A percentile compares a stretch with the other conserved stretches of the same genome.
Conservation (phyloP, 2,329 filamentous ascomycete genomes). For the Paraconiothyrium sp. region DNA sequence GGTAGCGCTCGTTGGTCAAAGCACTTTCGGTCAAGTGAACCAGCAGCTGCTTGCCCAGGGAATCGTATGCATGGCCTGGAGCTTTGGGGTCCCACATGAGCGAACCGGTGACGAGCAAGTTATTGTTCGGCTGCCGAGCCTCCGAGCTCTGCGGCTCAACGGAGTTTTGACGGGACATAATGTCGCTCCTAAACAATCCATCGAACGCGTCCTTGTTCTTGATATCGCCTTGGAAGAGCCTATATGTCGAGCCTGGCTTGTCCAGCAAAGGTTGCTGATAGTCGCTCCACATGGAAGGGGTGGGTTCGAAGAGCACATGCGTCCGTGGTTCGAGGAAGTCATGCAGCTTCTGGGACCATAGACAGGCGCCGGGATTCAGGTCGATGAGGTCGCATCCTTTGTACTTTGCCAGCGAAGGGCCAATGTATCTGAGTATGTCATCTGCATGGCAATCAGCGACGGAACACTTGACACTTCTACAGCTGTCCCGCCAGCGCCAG, state of each 20-base stretch:
- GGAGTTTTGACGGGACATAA: slow-evolving; percentile 65
- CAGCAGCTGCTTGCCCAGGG: slow-evolving; percentile 66
- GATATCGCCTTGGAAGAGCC: slow-evolving; percentile 49
- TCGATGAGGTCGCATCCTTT: slow-evolving; percentile 86
- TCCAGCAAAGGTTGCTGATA: slow-evolving; percentile 64
- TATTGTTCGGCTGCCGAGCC: slow-evolving; percentile 69
- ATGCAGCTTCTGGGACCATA: slow-evolving; percentile 83
- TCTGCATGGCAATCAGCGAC: slow-evolving; percentile 56
- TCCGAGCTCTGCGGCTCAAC: slow-evolving; percentile 51
- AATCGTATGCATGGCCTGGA: slow-evolving; percentile 61
- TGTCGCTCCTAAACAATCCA: slow-evolving; percentile 60
- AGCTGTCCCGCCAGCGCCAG: slow-evolving; percentile 13
- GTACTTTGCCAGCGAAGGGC: slow-evolving; percentile 73
- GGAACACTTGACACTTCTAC: background rate
- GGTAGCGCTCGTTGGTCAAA: slow-evolving; percentile 68
- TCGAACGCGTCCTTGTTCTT: slow-evolving; percentile 54
- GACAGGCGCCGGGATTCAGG: slow-evolving; percentile 79
- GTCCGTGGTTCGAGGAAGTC: slow-evolving; percentile 77
- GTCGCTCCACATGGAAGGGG: slow-evolving; percentile 65
- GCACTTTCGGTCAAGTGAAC: slow-evolving; percentile 71
- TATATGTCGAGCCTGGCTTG: slow-evolving; percentile 57
- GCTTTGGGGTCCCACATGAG: slow-evolving; percentile 52
- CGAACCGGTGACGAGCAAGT: slow-evolving; percentile 67
- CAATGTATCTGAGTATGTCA: slow-evolving; percentile 75
- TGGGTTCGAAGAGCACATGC: slow-evolving; percentile 84